These are phyloP conservation scores for Jatropha curcas DNA, from an alignment of 345 rosid genomes.

Conservation along the genomic window DNA sequence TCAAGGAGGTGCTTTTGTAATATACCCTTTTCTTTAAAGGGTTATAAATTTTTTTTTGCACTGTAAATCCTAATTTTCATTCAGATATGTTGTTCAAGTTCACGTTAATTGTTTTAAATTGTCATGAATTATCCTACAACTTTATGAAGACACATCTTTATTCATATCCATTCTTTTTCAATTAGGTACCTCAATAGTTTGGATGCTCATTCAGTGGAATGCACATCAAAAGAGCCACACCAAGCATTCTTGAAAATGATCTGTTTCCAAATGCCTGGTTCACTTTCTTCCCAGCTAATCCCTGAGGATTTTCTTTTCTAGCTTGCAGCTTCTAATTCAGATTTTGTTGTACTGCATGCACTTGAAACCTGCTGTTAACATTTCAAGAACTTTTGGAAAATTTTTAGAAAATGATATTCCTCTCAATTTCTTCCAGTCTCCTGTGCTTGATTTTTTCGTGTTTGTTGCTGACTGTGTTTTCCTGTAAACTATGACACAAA, in stretches of 20 bases:
- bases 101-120: neutral
- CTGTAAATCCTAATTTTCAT: neutral
- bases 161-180: neutral
- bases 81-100: neutral
- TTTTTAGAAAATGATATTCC: neutral
- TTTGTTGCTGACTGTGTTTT: no score
- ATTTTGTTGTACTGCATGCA: neutral
- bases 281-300: neutral
- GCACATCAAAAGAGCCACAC: constrained; percentile 35
- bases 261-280: neutral
- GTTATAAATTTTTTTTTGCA: neutral
- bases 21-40: neutral
- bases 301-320: neutral
- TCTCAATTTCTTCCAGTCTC: neutral
- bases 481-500: no score
- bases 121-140: neutral
- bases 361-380: neutral
- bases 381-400: no score
- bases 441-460: neutral
- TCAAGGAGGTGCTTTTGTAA: neutral
- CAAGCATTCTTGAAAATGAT: constrained; percentile 26
- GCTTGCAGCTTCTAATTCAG: neutral
- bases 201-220: constrained; percentile 92
- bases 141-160: neutral
- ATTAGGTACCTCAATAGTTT: constrained; percentile 78